These are phyloP conservation scores for Cryptomeria japonica DNA, from an alignment of 75 land plant species.

Conservation along the genomic window DNA sequence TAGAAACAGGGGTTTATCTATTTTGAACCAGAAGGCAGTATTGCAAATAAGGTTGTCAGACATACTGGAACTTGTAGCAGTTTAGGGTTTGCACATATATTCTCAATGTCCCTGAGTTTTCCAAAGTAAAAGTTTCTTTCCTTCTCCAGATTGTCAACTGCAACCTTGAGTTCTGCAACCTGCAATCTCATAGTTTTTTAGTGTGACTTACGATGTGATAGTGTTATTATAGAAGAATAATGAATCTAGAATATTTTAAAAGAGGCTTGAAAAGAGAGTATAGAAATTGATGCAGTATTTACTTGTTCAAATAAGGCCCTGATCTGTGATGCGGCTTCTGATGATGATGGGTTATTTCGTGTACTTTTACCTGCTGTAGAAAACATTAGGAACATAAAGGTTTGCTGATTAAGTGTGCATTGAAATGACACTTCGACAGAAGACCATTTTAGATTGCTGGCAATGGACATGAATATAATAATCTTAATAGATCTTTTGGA, in stretches of 20 bases:
- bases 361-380: constrained; percentile 1
- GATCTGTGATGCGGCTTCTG: constrained; percentile 20
- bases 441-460: background rate
- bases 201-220: background rate
- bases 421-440: background rate
- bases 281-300: background rate
- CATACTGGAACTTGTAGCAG: constrained; percentile 27
- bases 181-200: constrained; percentile 11
- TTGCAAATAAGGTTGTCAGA: background rate
- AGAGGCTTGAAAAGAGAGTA: background rate
- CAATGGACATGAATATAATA: background rate
- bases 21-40: background rate
- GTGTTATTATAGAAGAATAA: background rate
- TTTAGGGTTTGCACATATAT: constrained; percentile 26
- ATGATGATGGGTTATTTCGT: background rate
- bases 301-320: constrained; percentile 41
- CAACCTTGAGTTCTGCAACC: constrained; percentile 31
- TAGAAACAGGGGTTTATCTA: background rate
- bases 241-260: background rate
- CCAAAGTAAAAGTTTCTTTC: constrained; percentile 43
- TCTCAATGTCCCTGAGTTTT: constrained; percentile 37
- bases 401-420: background rate
- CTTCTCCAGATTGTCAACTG: constrained; percentile 34
- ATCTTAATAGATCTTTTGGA: too few relatives aligned
- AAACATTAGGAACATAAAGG: background rate